Evolutionary conservation across 352 stramenopile genomes (phyloP).

Genomic region (Pseudoperonospora humuli): DNA sequence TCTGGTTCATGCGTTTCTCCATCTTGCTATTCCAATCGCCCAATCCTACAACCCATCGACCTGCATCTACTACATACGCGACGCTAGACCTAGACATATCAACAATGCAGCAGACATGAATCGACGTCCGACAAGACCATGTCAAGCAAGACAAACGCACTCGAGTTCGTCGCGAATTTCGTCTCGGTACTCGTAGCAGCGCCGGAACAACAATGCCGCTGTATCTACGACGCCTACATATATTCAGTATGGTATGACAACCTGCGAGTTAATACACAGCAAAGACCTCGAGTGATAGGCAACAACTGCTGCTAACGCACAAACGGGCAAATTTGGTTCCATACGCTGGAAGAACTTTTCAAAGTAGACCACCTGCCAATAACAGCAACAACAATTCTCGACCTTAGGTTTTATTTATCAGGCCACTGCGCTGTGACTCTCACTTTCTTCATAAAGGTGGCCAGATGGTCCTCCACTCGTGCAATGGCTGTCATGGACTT

Average conservation of each 20-base stretch:
- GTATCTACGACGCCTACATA: constrained; percentile 47
- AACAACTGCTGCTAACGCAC: constrained; percentile 16
- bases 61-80: constrained; percentile 63
- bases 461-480: constrained; percentile 63
- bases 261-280: no score
- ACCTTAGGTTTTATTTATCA: no score
- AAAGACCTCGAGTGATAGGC: no score
- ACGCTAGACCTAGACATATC: constrained; percentile 41
- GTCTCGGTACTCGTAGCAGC: constrained; percentile 79
- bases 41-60: constrained; percentile 75
- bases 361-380: constrained; percentile 70
- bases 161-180: constrained; percentile 78
- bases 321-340: constrained; percentile 44
- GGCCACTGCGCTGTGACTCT: neutral
- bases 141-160: constrained; percentile 24
- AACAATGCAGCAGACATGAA: constrained; percentile 2
- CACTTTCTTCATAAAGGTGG: constrained; percentile 85
- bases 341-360: constrained; percentile 78
- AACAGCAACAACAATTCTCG: neutral
- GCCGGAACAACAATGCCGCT: constrained; percentile 46
- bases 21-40: constrained; percentile 86
- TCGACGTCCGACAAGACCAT: neutral
- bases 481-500: constrained; percentile 80
- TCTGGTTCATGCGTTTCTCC: constrained; percentile 72
- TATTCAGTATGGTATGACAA: neutral